Percentiles rank a stretch among this genome's conserved stretches.
phyloP scores from a whole-genome alignment of 1,284 basidiomycete species.

The Rhizopogon parksii region DNA sequence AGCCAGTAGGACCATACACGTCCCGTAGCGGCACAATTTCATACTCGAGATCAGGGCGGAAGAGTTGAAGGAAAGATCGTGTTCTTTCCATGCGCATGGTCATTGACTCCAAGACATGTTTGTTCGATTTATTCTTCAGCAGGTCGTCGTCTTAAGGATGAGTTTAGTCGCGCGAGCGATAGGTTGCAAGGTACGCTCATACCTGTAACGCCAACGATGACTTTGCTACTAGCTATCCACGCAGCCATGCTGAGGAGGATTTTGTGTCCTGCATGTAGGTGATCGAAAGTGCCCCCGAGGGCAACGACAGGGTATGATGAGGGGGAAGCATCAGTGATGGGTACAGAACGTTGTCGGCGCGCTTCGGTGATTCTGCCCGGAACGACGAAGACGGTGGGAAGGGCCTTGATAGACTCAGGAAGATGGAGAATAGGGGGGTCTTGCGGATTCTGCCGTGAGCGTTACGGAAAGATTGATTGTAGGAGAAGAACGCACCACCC shows the following conservation, averaged over 20 bases:
- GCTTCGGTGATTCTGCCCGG: not conserved
- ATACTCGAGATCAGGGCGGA: conserved; percentile 57
- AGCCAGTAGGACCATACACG: conserved; percentile 82
- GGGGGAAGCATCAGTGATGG: not conserved
- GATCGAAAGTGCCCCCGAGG: conserved; percentile 83
- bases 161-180: conserved; percentile 2
- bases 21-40: conserved; percentile 72
- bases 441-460: conserved; percentile 2
- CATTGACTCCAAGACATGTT: conserved; percentile 65
- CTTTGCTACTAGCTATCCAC: conserved; percentile 69
- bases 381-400: conserved; percentile 13
- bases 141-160: conserved; percentile 56
- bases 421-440: conserved; percentile 12
- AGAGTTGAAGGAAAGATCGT: conserved; percentile 58
- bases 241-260: conserved; percentile 90
- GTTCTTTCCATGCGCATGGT: conserved; percentile 47
- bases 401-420: conserved; percentile 16
- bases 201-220: conserved; percentile 90
- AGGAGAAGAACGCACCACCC: conserved; percentile 34
- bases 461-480: not conserved
- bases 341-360: not conserved
- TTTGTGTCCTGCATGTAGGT: conserved; percentile 96
- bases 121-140: conserved; percentile 70
- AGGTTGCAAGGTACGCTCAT: conserved; percentile 17
- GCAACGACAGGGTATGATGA: conserved; percentile 50